Evolutionary conservation across 176 grass and related monocot genomes (phyloP), one percentile per base, ranked within the genome.

Genomic region (Bolboschoenus planiculmis): DNA sequence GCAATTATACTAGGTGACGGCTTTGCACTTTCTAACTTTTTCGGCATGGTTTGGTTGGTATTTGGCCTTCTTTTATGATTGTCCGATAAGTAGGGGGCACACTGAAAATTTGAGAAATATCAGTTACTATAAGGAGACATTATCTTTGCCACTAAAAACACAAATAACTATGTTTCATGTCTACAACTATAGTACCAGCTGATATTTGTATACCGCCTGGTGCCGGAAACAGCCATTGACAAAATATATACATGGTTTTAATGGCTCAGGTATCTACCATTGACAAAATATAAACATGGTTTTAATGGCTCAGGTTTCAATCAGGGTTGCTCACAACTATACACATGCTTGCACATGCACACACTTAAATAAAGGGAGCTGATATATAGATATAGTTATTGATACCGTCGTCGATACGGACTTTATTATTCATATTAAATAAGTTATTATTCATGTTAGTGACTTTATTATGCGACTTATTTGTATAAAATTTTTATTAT

Each of bases 1-100:
- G 79, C 79, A 30, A 82, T 82, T 62, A 82, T 62, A 44, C 79
- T 82, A 44, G 79, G 79, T 9, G 79, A 82, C 4, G 79, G 4
- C 8, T 60, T 44, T 18, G 30, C 42, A 60, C 36, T 82, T 82
- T 63, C 79, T 9, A 48, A 4, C 10, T 61, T 81, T 61, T 64
- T 65, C 1, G 59, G 35, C 56, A 5, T 65, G 21, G 37, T 31
- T 82, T 82, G 79, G 58, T 82, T 24, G 10, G 42, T 4, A 82
- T 64, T 64, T 26, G 39, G 37, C 56, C 23, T 82, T 46, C 39
- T 64, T 82, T 48, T 42, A 20, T 64, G 53, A 82, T 82, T 65
- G 10, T 82, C 55, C 56, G 30, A 65, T 15, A 65, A 39, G 15
- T 57, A 79, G 50, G 77, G 29, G 29, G 29, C 24, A 82, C 46